Evolutionary conservation across 2,329 filamentous ascomycete genomes (phyloP).

Genomic region (Colletotrichum sp.): DNA sequence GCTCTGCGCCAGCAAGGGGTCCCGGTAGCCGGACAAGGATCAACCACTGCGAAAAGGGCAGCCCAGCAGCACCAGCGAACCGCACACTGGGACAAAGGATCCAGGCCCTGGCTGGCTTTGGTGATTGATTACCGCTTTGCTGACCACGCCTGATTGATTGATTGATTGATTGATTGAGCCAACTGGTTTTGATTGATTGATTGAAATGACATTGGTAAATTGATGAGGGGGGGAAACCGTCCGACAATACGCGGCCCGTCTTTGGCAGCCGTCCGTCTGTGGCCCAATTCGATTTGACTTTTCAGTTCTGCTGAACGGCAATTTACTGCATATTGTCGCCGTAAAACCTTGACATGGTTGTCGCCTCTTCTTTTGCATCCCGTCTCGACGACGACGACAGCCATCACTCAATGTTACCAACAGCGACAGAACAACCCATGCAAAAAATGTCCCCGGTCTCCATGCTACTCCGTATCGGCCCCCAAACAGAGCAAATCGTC

Average conservation of each 20-base stretch:
- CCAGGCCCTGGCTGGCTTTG: background rate
- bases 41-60: background rate
- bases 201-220: slow-evolving; percentile 1
- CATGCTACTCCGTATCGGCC: background rate
- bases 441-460: background rate
- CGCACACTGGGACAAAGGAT: slow-evolving; percentile 1
- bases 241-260: background rate
- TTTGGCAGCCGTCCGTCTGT: background rate
- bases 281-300: background rate
- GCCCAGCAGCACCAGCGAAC: background rate
- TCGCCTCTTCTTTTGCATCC: background rate
- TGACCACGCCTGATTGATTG: slow-evolving; percentile 1
- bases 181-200: background rate
- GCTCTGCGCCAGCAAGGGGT: background rate
- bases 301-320: background rate
- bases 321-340: background rate
- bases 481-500: background rate
- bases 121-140: background rate
- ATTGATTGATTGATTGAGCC: background rate
- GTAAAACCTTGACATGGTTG: background rate
- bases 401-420: background rate
- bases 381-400: background rate
- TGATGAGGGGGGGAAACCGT: background rate
- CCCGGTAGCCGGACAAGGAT: background rate
- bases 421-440: background rate